Evolutionary conservation across 2,329 filamentous ascomycete species (phyloP).

Genomic region (Akanthomyces dipterigenus): DNA sequence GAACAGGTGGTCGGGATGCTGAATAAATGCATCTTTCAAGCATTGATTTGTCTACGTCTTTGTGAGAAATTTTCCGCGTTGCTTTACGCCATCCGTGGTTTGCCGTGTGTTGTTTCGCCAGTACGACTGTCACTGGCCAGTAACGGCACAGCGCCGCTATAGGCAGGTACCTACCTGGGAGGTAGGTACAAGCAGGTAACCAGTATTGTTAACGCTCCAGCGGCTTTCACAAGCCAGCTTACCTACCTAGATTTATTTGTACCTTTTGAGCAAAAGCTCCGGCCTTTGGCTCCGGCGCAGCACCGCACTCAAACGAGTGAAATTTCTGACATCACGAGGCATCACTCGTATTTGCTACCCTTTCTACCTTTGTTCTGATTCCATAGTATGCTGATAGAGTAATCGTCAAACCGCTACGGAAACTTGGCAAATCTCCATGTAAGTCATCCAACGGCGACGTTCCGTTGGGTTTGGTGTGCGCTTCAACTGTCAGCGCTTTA

Average conservation of each 20-base stretch:
- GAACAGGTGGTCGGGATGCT: neutral
- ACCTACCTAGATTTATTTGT: neutral
- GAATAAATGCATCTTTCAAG: neutral
- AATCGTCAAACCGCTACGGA: neutral
- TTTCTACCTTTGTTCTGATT: neutral
- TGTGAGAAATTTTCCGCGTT: neutral
- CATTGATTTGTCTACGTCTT: neutral
- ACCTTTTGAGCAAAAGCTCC: neutral
- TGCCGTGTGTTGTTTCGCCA: neutral
- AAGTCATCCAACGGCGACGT: neutral
- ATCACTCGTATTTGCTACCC: neutral
- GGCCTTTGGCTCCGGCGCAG: neutral
- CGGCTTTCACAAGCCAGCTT: conserved; percentile 4
- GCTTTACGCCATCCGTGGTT: neutral
- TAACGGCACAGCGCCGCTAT: neutral
- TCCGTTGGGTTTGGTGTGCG: neutral
- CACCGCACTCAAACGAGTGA: neutral
- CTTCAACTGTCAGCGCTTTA: too few relatives aligned
- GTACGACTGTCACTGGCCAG: neutral
- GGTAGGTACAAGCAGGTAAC: too few relatives aligned
- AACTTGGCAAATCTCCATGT: neutral
- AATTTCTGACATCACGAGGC: neutral
- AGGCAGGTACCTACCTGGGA: too few relatives aligned
- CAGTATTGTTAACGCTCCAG: neutral
- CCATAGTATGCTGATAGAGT: neutral